Evolutionary conservation across 345 rosid genomes (phyloP).

Genomic region (Brassica juncea): DNA sequence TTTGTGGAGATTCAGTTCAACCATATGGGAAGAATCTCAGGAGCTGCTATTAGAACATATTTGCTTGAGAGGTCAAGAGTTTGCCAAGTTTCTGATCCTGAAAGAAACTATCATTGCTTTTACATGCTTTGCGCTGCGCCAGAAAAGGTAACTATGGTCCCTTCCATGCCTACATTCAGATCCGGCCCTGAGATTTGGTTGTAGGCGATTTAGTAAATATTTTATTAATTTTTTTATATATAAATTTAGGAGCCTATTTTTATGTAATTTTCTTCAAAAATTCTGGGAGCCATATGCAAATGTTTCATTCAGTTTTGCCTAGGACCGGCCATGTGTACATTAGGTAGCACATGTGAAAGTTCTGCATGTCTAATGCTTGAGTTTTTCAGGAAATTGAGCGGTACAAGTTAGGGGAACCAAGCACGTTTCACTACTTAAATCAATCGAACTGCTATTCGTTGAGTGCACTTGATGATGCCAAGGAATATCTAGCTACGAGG

Average conservation of each 20-base stretch:
- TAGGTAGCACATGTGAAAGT: background rate
- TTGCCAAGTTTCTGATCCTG: slow-evolving; percentile 98
- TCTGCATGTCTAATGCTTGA: background rate
- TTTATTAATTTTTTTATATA: no score
- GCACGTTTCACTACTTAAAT: slow-evolving; percentile 84
- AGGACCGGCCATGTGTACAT: no score
- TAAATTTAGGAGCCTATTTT: no score
- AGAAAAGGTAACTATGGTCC: slow-evolving; percentile 55
- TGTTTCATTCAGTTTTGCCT: no score
- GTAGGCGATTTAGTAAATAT: no score
- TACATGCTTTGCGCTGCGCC: slow-evolving; percentile 99
- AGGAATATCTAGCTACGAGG: slow-evolving; percentile 78
- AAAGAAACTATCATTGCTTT: slow-evolving; percentile 98
- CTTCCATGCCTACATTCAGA: slow-evolving; percentile 11
- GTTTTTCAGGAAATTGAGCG: slow-evolving; percentile 62
- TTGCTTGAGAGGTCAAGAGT: slow-evolving; percentile 96
- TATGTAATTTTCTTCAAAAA: no score
- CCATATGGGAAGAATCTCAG: slow-evolving; percentile 79
- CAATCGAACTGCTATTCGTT: slow-evolving; percentile 78
- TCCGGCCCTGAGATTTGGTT: no score
- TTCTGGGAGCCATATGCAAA: background rate
- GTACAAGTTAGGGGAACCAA: slow-evolving; percentile 79
- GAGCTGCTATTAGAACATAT: slow-evolving; percentile 98
- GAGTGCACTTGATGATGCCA: slow-evolving; percentile 71
- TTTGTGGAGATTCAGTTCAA: slow-evolving; percentile 97